Evolutionary conservation across 2,329 filamentous ascomycete species (phyloP), one percentile per base, ranked within the genome.

Genomic region (Aspergillus thermomutatus): DNA sequence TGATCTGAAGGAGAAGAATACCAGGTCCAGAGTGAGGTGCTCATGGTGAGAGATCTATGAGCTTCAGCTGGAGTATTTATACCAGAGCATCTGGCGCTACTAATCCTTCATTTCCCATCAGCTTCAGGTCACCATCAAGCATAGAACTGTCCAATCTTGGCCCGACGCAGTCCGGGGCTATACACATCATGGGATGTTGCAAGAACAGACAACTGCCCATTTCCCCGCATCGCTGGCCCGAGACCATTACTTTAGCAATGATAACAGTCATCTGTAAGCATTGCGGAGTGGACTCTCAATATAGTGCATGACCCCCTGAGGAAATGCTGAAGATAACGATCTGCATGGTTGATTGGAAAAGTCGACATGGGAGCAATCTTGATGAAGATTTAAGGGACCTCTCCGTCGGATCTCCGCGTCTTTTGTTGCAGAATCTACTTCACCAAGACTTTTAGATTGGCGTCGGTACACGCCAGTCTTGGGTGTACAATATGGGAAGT

Each of bases 391-490:
- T 4, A 10, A 43, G n/a, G 8, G 21, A 21, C 21, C 40, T 9
- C 14, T 6, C 54, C 54, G 54, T 56, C 54, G 54, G 54, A 21
- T 49, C 7, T 52, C 54, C 54, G 54, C 26, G 40, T 34, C 7
- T 4, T 49, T 27, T 45, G 8, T 17, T 48, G 40, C 34, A 40
- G 43, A 40, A 37, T 41, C n/a, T 40, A 9, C 43, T 40, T 21
- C n/a, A 19, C 45, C 41, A 52, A 56, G 54, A 56, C 31, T 41
- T 54, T 52, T 40, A 52, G 48, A 52, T 55, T 55, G 49, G 11
- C 5, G 19, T 51, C 34, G 45, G 23, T 17, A 14, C 41, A 19
- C 19, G 11, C 27, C 14, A 11, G 21, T 14, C 4, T 26, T 23
- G 21, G 43, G 14, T n/a, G 19, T 50, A 27, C 21, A 25, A 40